Percentiles rank a stretch among this genome's conserved stretches.
phyloP scores from a whole-genome alignment of 768 basidiomycete genomes.

The Leccinum aurantiacum region DNA sequence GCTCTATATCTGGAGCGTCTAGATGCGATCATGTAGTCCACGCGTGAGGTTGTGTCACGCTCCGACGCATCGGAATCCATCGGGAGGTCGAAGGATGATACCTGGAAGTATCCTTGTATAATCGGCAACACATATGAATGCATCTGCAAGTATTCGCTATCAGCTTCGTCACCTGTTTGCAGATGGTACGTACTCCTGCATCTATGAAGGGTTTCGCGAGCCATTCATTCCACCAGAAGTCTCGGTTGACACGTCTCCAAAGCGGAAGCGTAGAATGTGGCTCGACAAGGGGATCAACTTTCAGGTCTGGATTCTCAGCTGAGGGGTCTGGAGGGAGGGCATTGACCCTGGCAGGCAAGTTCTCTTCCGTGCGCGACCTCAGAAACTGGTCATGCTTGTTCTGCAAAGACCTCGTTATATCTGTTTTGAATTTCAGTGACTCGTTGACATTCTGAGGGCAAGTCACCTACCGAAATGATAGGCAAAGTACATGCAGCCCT shows the following conservation, averaged over 20 bases:
- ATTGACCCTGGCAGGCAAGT: constrained; percentile 60
- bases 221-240: constrained; percentile 98
- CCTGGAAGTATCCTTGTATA: constrained; percentile 91
- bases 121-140: constrained; percentile 88
- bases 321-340: constrained; percentile 40
- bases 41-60: constrained; percentile 39
- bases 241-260: constrained; percentile 86
- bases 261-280: constrained; percentile 78
- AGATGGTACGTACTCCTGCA: constrained; percentile 60
- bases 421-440: constrained; percentile 36
- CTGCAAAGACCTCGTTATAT: constrained; percentile 80
- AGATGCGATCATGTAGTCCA: constrained; percentile 83
- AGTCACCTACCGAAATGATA: constrained; percentile 71
- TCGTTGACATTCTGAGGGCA: neutral
- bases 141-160: constrained; percentile 41
- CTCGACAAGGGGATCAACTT: constrained; percentile 60
- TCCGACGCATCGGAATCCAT: constrained; percentile 38
- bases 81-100: constrained; percentile 64
- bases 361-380: constrained; percentile 57
- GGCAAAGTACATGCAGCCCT: constrained; percentile 89
- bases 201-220: constrained; percentile 83
- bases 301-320: constrained; percentile 31
- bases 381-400: constrained; percentile 69
- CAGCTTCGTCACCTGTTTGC: neutral
- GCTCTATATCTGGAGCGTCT: constrained; percentile 86